Percentiles rank a stretch among this genome's conserved stretches.
phyloP scores from a whole-genome alignment of 108 stramenopile genomes.

The Fragilaria crotonensis region DNA sequence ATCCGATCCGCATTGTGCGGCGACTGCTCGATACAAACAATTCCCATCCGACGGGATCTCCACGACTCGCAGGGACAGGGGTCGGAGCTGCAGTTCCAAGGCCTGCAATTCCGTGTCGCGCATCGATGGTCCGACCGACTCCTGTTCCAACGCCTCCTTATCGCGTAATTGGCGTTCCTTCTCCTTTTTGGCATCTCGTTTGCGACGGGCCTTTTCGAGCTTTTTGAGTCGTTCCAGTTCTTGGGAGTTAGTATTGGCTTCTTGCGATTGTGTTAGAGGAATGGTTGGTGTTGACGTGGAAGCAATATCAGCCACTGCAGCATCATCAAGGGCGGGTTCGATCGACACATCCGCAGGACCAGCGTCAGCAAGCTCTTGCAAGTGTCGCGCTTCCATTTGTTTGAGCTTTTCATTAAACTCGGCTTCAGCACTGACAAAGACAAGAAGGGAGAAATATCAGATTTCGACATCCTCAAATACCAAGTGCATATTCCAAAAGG shows the following conservation, averaged over 20 bases:
- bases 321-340: conserved; percentile 9
- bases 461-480: not conserved
- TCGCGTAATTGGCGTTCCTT: conserved; percentile 35
- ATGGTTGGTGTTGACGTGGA: not conserved
- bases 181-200: conserved; percentile 53
- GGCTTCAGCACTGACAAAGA: conserved; percentile 12
- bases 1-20: conserved; percentile 41
- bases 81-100: conserved; percentile 37
- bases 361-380: conserved; percentile 9
- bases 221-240: conserved; percentile 25
- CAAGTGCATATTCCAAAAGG: too few species aligned
- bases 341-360: conserved; percentile 2
- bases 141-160: conserved; percentile 36
- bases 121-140: conserved; percentile 49
- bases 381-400: conserved; percentile 35
- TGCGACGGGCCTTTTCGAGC: conserved; percentile 52
- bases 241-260: conserved; percentile 15
- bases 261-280: conserved; percentile 3
- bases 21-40: conserved; percentile 94
- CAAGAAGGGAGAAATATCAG: not conserved
- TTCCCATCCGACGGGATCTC: conserved; percentile 92
- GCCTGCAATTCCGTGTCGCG: conserved; percentile 57
- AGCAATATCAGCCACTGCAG: not conserved
- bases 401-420: conserved; percentile 18
- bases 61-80: conserved; percentile 41